Conservation (phyloP, 2,329 filamentous ascomycete species). For the Cercospora citrullina region DNA sequence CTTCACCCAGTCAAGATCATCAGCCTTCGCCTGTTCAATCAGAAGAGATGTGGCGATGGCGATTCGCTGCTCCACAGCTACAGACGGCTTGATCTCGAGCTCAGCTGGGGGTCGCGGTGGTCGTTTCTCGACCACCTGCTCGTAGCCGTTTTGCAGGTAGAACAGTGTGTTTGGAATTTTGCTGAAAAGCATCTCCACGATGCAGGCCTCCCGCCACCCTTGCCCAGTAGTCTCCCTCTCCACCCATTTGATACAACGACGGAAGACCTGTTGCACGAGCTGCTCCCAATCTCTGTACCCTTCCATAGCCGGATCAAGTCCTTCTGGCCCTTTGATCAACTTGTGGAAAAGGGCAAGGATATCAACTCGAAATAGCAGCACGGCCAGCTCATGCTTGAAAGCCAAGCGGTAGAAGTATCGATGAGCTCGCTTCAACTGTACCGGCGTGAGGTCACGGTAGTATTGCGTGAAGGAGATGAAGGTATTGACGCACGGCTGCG, state of each 20-base stretch:
- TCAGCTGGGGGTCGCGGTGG: constrained; percentile 72
- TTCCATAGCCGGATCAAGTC: constrained; percentile 64
- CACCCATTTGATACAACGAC: constrained; percentile 78
- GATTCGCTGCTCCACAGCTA: constrained; percentile 66
- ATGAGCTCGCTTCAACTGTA: constrained; percentile 87
- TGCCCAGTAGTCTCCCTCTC: constrained; percentile 46
- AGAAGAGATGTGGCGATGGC: constrained; percentile 77
- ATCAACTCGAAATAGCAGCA: constrained; percentile 86
- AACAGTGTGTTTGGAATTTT: constrained; percentile 81
- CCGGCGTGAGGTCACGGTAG: constrained; percentile 74
- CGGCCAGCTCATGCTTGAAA: constrained; percentile 89
- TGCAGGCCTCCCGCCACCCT: constrained; percentile 72
- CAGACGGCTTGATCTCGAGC: constrained; percentile 74
- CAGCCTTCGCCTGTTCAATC: constrained; percentile 73
- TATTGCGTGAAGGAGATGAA: constrained; percentile 78
- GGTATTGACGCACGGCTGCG: constrained; percentile 82
- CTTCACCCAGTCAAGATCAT: constrained; percentile 81
- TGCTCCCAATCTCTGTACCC: constrained; percentile 89
- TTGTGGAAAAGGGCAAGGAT: constrained; percentile 84
- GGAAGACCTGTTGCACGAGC: constrained; percentile 78
- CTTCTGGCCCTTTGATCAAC: constrained; percentile 86
- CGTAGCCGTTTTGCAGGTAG: constrained; percentile 87
- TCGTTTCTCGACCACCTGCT: constrained; percentile 70
- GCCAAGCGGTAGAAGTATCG: constrained; percentile 91
- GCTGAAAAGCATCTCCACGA: constrained; percentile 92